These are phyloP conservation scores for Penicillium chermesinum DNA, from an alignment of 495 filamentous ascomycete species.

Conservation along the genomic window DNA sequence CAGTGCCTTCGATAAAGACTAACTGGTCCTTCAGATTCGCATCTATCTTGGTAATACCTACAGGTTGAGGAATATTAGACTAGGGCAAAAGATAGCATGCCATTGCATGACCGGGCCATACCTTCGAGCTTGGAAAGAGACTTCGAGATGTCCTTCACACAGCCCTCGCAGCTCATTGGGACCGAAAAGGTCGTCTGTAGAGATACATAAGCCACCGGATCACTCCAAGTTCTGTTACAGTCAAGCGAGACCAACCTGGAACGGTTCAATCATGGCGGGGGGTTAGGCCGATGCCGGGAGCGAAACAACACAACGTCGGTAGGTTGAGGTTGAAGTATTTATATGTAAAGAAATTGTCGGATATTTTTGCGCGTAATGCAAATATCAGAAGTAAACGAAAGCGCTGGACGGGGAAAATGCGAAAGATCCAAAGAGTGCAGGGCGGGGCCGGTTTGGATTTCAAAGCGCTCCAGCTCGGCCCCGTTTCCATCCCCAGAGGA, in stretches of 20 bases:
- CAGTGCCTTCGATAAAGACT: slow-evolving; percentile 48
- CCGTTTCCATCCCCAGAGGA: slow-evolving; percentile 17
- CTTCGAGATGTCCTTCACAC: slow-evolving; percentile 75
- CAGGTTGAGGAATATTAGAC: not conserved
- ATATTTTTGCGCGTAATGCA: no score
- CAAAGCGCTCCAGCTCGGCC: slow-evolving; percentile 27
- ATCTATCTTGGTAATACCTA: slow-evolving; percentile 46
- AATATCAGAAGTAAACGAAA: slow-evolving; percentile 2
- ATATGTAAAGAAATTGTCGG: not conserved
- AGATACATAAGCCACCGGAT: not conserved
- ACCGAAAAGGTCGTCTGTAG: slow-evolving; percentile 86
- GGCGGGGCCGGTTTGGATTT: slow-evolving; percentile 38
- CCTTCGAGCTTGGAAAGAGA: slow-evolving; percentile 69
- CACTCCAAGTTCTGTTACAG: not conserved
- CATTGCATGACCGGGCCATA: slow-evolving; percentile 21
- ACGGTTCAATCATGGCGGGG: slow-evolving; percentile 52
- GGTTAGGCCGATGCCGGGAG: slow-evolving; percentile 14
- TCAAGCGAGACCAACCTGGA: slow-evolving; percentile 43
- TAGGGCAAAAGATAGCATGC: not conserved
- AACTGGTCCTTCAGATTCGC: slow-evolving; percentile 46
- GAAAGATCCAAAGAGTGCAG: slow-evolving; percentile 3
- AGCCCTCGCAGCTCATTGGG: slow-evolving; percentile 83
- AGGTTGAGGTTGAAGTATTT: not conserved
- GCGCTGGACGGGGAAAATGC: slow-evolving; percentile 1
- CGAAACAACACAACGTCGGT: not conserved